Evolutionary conservation across 805 yeast species (phyloP), one percentile per base, ranked within the genome.

Genomic region (Schwanniomyces pseudopolymorphus): DNA sequence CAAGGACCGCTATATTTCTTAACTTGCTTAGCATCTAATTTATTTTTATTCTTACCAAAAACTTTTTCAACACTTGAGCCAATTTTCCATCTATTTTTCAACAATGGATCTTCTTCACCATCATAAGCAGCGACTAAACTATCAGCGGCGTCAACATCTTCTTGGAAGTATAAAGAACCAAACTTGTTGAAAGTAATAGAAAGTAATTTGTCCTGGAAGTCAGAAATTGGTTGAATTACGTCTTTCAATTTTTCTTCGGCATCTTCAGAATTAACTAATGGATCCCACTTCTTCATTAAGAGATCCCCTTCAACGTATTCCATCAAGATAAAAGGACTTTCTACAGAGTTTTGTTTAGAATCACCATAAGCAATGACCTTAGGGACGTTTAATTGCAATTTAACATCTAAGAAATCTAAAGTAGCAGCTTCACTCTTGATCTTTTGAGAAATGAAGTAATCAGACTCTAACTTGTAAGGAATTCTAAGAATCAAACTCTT

Each of bases 361-460:
- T 80, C 73, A 48, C 89, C 89, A 59, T 82, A 87, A 2, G 85
- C 78, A 45, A 81, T 69, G 10, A 88, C 87, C 56, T 79, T 81
- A 36, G 97, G 97, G 38, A 87, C 87, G 20, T 78, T 76, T 41
- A 86, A 64, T 1, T 81, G 82, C 45, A 87, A 67, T 60, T 89
- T 88, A 52, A 78, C 66, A 28, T 74, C 64, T 45, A 85, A 75
- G 64, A 87, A 94, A 66, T 92, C 98, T 75, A 88, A 73, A 0
- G 98, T 92, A 17, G 99, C 99, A 44, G 84, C 97, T 66, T 92
- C 99, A 62, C 90, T 82, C 63, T 86, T 83, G 58, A 92, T 74
- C 55, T 88, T 84, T 50, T 85, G 76, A 40, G 81, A 76, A 46
- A 82, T 82, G 26, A 84, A 77, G 44, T 74, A 74, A 47, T 85